Evolutionary conservation across 129 eudicot genomes (phyloP), one percentile per base, ranked within the genome.

Genomic region (Flaveria linearis): DNA sequence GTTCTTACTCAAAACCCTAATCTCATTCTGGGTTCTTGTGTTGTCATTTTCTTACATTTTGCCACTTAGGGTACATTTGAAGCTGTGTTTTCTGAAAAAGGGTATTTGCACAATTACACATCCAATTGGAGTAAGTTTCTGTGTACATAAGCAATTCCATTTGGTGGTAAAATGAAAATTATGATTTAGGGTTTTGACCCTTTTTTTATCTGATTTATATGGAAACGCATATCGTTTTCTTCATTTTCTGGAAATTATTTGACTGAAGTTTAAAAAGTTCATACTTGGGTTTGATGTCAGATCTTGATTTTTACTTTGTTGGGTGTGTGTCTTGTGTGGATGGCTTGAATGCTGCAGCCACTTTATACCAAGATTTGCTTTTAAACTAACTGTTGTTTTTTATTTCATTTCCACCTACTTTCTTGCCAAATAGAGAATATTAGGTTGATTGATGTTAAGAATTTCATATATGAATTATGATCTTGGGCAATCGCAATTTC

Each of bases 371-470:
- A 73, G 10, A 81, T 13, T 56, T 60, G 56, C 52, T 76, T 74
- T 67, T 25, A 71, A 22, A 36, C 60, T 52, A 63, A 69, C 23
- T 62, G 7, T 53, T 53, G 5, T 58, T 50, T n/a, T 61, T 76
- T 52, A 26, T 76, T 42, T 60, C 56, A 25, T 9, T 76, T 70
- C 45, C 73, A 64, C 79, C 52, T 70, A 28, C 69, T 75, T 79
- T 73, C 39, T 51, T 78, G 77, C 60, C 74, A 74, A 78, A 65
- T 73, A 45, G 72, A 75, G 83, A 83, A 82, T 82, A 80, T 82
- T 85, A 77, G 88, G 87, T 77, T 83, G 72, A 58, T 77, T 71
- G 79, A 61, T 49, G 75, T 72, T 69, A 78, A 51, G 61, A 63
- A 70, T 55, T 80, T 71, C 67, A 76, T 62, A 69, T 78, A 47